A percentile compares a stretch with the other conserved stretches of the same genome.
These are phyloP conservation scores for Candida gorgasii DNA, from an alignment of 805 yeast species.

Conservation along the genomic window DNA sequence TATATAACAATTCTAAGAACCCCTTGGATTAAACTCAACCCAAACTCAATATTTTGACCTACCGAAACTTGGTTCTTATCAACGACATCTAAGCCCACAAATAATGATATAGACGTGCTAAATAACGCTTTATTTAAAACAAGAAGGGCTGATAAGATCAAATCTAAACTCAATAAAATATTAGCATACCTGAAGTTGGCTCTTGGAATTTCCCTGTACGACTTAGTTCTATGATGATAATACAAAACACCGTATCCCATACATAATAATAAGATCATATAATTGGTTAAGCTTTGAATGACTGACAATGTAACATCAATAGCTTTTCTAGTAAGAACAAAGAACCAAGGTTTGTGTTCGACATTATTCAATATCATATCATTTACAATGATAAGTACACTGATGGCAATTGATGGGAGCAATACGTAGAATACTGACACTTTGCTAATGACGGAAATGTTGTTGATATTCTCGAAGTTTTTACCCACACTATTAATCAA, in stretches of 20 bases:
- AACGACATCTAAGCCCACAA: background rate
- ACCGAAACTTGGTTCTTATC: background rate
- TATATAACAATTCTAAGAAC: conserved; percentile 1
- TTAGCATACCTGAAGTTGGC: conserved; percentile 7
- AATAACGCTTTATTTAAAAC: background rate
- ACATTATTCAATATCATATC: conserved; percentile 10
- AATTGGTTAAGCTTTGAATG: conserved; percentile 12
- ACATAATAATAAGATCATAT: conserved; percentile 25
- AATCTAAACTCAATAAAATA: background rate
- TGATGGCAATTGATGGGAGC: conserved; percentile 19
- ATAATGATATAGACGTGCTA: background rate
- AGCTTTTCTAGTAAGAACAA: background rate
- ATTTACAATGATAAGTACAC: background rate
- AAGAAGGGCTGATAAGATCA: background rate
- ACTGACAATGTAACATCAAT: conserved; percentile 8
- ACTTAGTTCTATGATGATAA: conserved; percentile 23
- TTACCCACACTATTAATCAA: conserved; percentile 27
- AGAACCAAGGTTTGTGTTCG: conserved; percentile 3
- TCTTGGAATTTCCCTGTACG: conserved; percentile 21
- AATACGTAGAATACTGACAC: conserved; percentile 27
- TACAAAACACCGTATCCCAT: conserved; percentile 40
- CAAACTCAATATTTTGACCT: background rate
- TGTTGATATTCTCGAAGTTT: conserved; percentile 27
- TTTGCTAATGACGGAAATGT: conserved; percentile 29
- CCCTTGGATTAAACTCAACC: background rate